Percentiles rank a stretch among this genome's conserved stretches.
Conservation (phyloP, 805 yeast species). For the Sugiyamaella boreocaroliniensis region DNA sequence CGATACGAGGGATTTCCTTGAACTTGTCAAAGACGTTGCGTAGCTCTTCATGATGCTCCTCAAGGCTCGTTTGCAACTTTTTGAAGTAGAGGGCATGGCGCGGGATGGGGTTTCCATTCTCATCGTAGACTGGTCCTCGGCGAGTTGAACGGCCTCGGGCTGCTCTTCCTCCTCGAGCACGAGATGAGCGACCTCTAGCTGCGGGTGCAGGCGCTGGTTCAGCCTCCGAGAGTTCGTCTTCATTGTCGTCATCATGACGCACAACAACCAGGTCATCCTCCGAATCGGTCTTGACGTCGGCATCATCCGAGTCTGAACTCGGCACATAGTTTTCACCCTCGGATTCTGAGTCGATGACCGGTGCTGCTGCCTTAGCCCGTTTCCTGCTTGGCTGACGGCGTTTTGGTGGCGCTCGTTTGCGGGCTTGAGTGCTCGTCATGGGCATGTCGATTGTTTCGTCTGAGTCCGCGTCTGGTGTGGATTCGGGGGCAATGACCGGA, state of each 20-base stretch:
- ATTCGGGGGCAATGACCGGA: too few relatives aligned
- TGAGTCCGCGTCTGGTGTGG: neutral
- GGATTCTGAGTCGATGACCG: neutral
- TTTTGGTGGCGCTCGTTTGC: neutral
- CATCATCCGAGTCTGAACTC: constrained; percentile 1
- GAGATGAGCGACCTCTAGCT: neutral
- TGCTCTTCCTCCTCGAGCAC: neutral
- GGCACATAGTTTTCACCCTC: neutral
- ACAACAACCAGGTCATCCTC: neutral
- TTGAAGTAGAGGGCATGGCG: constrained; percentile 28
- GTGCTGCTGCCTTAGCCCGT: neutral
- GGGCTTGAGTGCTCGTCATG: constrained; percentile 4
- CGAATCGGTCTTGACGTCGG: neutral
- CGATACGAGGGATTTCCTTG: constrained; percentile 40
- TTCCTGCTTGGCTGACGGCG: neutral
- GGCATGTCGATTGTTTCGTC: constrained; percentile 2
- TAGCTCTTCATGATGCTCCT: constrained; percentile 72
- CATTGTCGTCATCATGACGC: neutral
- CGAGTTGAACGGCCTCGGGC: neutral
- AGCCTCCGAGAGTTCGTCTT: neutral
- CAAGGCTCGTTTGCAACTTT: constrained; percentile 60
- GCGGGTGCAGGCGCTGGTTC: neutral
- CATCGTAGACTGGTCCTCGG: neutral
- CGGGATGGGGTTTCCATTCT: constrained; percentile 10
- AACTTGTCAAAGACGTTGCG: constrained; percentile 64